These are phyloP conservation scores for Chrysophaeum taylorii DNA, from an alignment of 352 stramenopile genomes.

Conservation along the genomic window DNA sequence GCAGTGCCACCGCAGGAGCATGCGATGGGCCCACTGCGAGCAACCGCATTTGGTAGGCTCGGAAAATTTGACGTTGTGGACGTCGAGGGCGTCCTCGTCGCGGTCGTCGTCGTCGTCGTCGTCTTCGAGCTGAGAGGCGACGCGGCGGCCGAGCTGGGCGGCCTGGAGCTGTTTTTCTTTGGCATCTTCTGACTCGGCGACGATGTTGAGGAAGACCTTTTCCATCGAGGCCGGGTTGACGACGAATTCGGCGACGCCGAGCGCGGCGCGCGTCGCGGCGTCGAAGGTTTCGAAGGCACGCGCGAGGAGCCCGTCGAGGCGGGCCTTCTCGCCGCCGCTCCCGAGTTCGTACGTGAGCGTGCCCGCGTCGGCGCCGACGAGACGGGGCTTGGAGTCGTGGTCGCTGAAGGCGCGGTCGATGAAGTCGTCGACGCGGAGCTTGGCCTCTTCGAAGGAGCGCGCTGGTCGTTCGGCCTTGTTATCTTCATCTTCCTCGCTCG, in stretches of 20 bases:
- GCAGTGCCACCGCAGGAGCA: neutral
- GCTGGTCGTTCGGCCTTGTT: neutral
- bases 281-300: slow-evolving; percentile 20
- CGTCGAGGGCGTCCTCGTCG: neutral
- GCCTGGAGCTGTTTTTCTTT: neutral
- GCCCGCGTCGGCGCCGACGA: slow-evolving; percentile 11
- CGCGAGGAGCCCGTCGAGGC: neutral
- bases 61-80: neutral
- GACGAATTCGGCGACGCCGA: slow-evolving; percentile 21
- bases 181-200: neutral
- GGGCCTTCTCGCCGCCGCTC: neutral
- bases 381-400: too few species aligned
- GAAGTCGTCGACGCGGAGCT: slow-evolving; percentile 21
- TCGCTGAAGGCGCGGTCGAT: slow-evolving; percentile 17
- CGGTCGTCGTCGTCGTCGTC: neutral
- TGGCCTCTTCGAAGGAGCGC: slow-evolving; percentile 1
- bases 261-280: slow-evolving; percentile 1
- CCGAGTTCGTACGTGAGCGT: neutral
- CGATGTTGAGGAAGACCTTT: slow-evolving; percentile 31
- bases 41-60: neutral
- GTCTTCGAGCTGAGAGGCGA: neutral
- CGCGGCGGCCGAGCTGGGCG: neutral
- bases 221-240: slow-evolving; percentile 27
- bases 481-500: neutral
- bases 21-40: neutral